Base-by-base conservation (phyloP, 192 early-diverging fungal genomes). In the Mortierella claussenii region DNA sequence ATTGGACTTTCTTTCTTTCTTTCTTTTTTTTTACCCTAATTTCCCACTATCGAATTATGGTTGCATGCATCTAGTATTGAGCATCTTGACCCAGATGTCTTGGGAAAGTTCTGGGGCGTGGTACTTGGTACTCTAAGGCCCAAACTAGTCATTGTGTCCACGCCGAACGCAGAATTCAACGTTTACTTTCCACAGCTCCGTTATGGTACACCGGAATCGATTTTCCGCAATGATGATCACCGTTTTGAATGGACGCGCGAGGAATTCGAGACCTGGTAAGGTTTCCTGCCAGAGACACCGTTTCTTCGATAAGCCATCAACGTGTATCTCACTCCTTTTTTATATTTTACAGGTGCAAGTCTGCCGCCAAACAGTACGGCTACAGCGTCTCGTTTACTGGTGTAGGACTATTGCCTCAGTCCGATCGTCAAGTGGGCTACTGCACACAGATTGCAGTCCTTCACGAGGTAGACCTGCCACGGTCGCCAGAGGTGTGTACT, bases 201-300 rank as follows among this genome's bases (percentile, higher is more conserved):
- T 27, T 93, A 93, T 71, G 93, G 92, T 34, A 90, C 88, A 11
- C 79, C 80, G 1, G 71, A 88, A 0, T 69, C 87, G 6, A 68
- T 47, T 15, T 87, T 95, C 48, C 85, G 96, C 32, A 87, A 96
- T 68, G 84, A 83, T 36, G 96, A 98, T 79, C 96, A 98, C 80
- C 89, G 89, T 51, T 98, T 97, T 79, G 96, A 98, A 81, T 98
- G 96, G 96, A 96, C 95, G n/a, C 85, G 95, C 11, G 67, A 64
- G 21, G 88, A 96, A 69, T 98, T 98, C 78, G 57, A 90, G 58
- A 33, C 61, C 0, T 98, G 95, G 95, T 92, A 76, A 44, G 60
- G n/a, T n/a, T n/a, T n/a, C n/a, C n/a, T n/a, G n/a, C n/a, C n/a
- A n/a, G n/a, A n/a, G n/a, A n/a, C n/a, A n/a, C n/a, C n/a, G n/a